Conservation (phyloP, 2,329 filamentous ascomycete genomes). For the Epicoccum nigrum region DNA sequence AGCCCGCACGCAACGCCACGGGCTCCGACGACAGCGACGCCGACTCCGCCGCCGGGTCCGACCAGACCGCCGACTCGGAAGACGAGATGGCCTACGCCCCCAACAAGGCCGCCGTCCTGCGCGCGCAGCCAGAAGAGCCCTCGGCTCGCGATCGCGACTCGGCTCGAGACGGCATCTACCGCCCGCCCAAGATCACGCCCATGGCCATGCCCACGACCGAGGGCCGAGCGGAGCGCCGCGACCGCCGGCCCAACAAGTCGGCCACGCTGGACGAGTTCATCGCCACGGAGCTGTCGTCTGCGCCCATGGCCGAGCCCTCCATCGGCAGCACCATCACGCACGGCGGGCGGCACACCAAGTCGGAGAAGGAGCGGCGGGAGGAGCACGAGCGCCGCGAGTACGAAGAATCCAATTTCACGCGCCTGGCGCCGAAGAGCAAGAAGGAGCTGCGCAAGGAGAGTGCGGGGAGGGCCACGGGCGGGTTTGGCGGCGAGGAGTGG, state of each 20-base stretch:
- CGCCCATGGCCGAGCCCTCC: slow-evolving; percentile 83
- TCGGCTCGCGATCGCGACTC: slow-evolving; percentile 37
- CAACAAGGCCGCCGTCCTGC: slow-evolving; percentile 58
- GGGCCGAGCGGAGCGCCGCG: slow-evolving; percentile 66
- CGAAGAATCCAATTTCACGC: slow-evolving; percentile 90
- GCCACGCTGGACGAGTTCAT: slow-evolving; percentile 92
- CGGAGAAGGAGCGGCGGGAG: slow-evolving; percentile 73
- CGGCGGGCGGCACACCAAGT: slow-evolving; percentile 80
- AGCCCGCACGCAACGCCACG: slow-evolving; percentile 44
- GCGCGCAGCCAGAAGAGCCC: slow-evolving; percentile 29
- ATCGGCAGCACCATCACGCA: slow-evolving; percentile 88
- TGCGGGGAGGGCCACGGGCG: slow-evolving; percentile 49
- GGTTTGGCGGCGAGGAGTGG: slow-evolving; percentile 95
- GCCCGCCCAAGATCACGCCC: slow-evolving; percentile 85
- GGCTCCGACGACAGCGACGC: slow-evolving; percentile 51
- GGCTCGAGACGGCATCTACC: slow-evolving; percentile 74
- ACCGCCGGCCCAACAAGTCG: slow-evolving; percentile 72
- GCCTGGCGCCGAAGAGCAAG: slow-evolving; percentile 84
- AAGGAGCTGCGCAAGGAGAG: slow-evolving; percentile 76
- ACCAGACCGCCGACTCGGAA: slow-evolving; percentile 48
- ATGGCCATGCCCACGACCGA: slow-evolving; percentile 76
- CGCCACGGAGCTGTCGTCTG: slow-evolving; percentile 78
- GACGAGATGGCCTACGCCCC: slow-evolving; percentile 69
- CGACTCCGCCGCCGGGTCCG: slow-evolving; percentile 32
- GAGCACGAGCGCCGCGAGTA: slow-evolving; percentile 83